phyloP scores from a whole-genome alignment of 805 yeast species.

The Saccharomycopsis amapae region DNA sequence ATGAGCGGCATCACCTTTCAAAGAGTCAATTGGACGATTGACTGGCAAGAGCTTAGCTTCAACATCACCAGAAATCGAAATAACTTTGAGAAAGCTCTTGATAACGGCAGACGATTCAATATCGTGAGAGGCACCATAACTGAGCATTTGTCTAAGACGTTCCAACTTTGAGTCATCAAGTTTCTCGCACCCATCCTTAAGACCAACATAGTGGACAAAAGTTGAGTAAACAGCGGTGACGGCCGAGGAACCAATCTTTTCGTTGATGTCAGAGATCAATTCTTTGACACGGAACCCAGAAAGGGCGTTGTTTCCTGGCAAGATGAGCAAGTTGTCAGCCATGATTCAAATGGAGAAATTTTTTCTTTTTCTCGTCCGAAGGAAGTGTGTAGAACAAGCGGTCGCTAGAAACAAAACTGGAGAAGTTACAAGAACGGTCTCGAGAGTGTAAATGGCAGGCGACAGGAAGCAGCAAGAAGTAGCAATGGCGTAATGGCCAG shows the following conservation, averaged over 20 bases:
- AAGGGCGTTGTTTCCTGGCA: conserved; percentile 87
- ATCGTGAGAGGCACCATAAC: conserved; percentile 67
- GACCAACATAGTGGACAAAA: conserved; percentile 74
- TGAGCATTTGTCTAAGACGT: conserved; percentile 55
- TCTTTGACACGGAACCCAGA: conserved; percentile 79
- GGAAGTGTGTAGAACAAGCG: too few relatives aligned
- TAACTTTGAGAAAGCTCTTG: conserved; percentile 33
- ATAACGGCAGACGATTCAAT: conserved; percentile 36
- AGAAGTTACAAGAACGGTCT: too few relatives aligned
- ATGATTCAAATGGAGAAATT: too few relatives aligned
- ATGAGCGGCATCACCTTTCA: neutral
- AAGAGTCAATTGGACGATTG: neutral
- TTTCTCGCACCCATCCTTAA: conserved; percentile 32
- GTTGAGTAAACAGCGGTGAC: conserved; percentile 66
- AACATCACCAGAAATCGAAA: conserved; percentile 22
- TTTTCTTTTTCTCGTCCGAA: too few relatives aligned
- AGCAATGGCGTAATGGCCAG: too few relatives aligned
- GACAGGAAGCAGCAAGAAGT: too few relatives aligned
- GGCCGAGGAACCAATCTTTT: conserved; percentile 43
- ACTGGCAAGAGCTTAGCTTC: conserved; percentile 11
- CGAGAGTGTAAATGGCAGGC: too few relatives aligned
- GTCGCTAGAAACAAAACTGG: too few relatives aligned
- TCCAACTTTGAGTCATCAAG: conserved; percentile 36
- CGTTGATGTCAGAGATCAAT: conserved; percentile 65
- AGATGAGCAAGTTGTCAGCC: conserved; percentile 25